Evolutionary conservation across 768 basidiomycete genomes (phyloP).

Genomic region (Gymnopilus junonius): DNA sequence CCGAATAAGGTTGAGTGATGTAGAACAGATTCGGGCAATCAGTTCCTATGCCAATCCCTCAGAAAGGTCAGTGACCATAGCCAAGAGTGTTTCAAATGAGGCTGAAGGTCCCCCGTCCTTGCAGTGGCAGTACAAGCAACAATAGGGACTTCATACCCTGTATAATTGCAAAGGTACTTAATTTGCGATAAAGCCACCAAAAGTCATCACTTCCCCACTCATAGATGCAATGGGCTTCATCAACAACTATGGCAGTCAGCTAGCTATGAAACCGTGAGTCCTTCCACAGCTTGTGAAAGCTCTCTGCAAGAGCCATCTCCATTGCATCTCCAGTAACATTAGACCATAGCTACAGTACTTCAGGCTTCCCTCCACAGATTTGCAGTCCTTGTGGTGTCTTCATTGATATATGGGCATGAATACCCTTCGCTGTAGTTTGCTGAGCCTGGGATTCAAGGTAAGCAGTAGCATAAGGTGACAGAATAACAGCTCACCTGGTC

Average conservation of each 20-base stretch:
- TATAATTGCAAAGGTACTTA: conserved; percentile 25
- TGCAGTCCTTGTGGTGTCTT: conserved; percentile 24
- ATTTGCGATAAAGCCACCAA: conserved; percentile 26
- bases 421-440: conserved; percentile 27
- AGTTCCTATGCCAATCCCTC: conserved; percentile 34
- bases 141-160: conserved; percentile 32
- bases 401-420: conserved; percentile 31
- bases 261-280: conserved; percentile 27
- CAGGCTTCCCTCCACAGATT: conserved; percentile 20
- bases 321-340: too few relatives aligned
- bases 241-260: conserved; percentile 29
- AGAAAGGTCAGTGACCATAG: too few relatives aligned
- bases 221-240: conserved; percentile 38
- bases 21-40: conserved; percentile 28
- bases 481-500: conserved; percentile 29
- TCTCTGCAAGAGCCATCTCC: conserved; percentile 29
- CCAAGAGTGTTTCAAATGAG: too few relatives aligned
- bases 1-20: background rate
- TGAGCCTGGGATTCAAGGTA: conserved; percentile 8
- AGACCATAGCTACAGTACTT: conserved; percentile 17
- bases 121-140: too few relatives aligned
- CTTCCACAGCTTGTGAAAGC: conserved; percentile 32
- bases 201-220: conserved; percentile 35
- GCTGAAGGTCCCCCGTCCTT: too few relatives aligned
- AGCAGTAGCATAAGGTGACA: background rate